Conservation (phyloP, 768 basidiomycete genomes). For the Podaxis rugospora region DNA sequence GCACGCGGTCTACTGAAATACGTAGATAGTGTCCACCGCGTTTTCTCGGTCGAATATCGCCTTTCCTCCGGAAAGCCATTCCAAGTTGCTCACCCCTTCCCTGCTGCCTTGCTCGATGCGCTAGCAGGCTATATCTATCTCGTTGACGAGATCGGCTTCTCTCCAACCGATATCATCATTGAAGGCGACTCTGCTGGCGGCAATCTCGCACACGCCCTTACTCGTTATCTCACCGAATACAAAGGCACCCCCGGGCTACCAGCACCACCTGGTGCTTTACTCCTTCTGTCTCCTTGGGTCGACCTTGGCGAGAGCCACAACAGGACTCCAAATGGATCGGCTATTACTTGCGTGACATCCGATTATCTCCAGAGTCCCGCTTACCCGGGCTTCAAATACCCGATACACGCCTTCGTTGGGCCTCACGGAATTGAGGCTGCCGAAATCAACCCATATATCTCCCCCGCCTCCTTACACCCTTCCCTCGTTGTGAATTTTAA, state of each 20-base stretch:
- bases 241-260: slow-evolving; percentile 31
- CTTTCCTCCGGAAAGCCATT: slow-evolving; percentile 45
- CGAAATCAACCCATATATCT: slow-evolving; percentile 49
- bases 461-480: slow-evolving; percentile 46
- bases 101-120: slow-evolving; percentile 69
- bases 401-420: slow-evolving; percentile 40
- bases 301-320: slow-evolving; percentile 43
- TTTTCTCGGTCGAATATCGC: slow-evolving; percentile 70
- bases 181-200: slow-evolving; percentile 78
- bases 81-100: slow-evolving; percentile 55
- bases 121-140: slow-evolving; percentile 74
- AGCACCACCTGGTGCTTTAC: slow-evolving; percentile 39
- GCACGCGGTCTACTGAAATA: slow-evolving; percentile 43
- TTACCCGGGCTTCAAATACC: slow-evolving; percentile 21
- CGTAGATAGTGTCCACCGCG: slow-evolving; percentile 37
- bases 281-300: slow-evolving; percentile 55
- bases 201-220: slow-evolving; percentile 62
- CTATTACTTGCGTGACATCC: slow-evolving; percentile 23
- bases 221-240: slow-evolving; percentile 56
- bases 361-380: slow-evolving; percentile 31
- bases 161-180: slow-evolving; percentile 57
- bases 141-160: slow-evolving; percentile 49
- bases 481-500: slow-evolving; percentile 37
- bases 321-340: slow-evolving; percentile 31
- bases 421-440: slow-evolving; percentile 43